Evolutionary conservation across 768 basidiomycete genomes (phyloP).

Genomic region (Lactarius trivialis): DNA sequence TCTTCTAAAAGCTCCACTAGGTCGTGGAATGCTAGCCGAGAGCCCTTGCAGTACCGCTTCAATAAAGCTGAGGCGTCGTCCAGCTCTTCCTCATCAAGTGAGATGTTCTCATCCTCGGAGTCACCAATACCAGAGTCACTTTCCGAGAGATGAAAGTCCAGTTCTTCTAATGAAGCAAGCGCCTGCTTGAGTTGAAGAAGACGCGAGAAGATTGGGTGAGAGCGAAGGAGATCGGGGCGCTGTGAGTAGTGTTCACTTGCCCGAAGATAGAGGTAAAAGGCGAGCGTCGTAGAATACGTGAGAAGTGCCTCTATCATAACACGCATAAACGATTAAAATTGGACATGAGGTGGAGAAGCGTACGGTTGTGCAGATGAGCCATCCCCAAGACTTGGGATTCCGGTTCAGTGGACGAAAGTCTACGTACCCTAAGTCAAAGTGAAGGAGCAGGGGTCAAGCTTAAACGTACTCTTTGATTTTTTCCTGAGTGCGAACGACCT

Average conservation of each 20-base stretch:
- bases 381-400: conserved; percentile 61
- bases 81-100: conserved; percentile 38
- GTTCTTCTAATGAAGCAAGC: conserved; percentile 71
- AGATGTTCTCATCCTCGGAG: conserved; percentile 39
- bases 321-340: neutral
- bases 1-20: conserved; percentile 19
- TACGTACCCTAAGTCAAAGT: conserved; percentile 27
- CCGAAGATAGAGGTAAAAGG: conserved; percentile 89
- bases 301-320: conserved; percentile 66
- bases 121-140: conserved; percentile 35
- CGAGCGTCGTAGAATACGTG: conserved; percentile 84
- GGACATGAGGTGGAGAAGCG: conserved; percentile 30
- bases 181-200: conserved; percentile 80
- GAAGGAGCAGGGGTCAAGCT: neutral
- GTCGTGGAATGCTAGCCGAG: conserved; percentile 16
- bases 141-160: conserved; percentile 61
- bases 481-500: conserved; percentile 46
- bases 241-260: conserved; percentile 57
- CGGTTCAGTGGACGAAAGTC: conserved; percentile 41
- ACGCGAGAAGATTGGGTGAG: conserved; percentile 67
- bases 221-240: conserved; percentile 54
- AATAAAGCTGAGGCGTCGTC: conserved; percentile 36
- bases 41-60: conserved; percentile 9
- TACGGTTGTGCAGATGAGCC: conserved; percentile 84
- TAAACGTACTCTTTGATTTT: conserved; percentile 44